These are phyloP conservation scores for Calonectria fujianensis DNA, from an alignment of 2,329 filamentous ascomycete species.

Conservation along the genomic window DNA sequence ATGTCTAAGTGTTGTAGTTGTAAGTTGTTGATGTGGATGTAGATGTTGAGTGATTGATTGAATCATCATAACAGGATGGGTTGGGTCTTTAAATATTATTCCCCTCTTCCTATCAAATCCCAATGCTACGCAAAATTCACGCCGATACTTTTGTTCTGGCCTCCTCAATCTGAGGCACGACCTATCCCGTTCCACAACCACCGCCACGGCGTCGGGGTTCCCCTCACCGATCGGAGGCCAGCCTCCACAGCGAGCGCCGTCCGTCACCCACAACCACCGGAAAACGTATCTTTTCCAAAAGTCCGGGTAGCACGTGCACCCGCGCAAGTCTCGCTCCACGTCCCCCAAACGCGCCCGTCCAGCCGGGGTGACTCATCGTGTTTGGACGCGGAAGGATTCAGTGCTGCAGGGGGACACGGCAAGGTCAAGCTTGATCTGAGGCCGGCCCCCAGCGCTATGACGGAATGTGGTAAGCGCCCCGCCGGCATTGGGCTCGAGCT, in stretches of 20 bases:
- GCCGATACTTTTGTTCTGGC: constrained; percentile 22
- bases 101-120: background rate
- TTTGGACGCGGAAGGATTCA: background rate
- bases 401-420: background rate
- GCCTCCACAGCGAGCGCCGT: background rate
- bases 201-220: constrained; percentile 36
- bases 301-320: constrained; percentile 35
- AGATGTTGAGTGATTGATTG: background rate
- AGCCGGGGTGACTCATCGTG: constrained; percentile 3
- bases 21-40: background rate
- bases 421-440: background rate
- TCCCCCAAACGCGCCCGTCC: background rate
- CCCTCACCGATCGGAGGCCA: constrained; percentile 36
- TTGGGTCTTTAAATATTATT: constrained; percentile 36
- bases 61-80: background rate
- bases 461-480: background rate
- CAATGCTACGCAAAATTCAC: constrained; percentile 36
- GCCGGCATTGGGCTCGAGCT: background rate
- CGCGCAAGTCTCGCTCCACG: constrained; percentile 26
- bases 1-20: background rate
- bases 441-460: constrained; percentile 8
- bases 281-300: constrained; percentile 18
- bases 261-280: background rate
- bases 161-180: constrained; percentile 16
- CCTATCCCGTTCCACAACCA: constrained; percentile 12